Percentiles rank a stretch among this genome's conserved stretches.
Conservation (phyloP, 805 yeast species). For the Candida suzukii region DNA sequence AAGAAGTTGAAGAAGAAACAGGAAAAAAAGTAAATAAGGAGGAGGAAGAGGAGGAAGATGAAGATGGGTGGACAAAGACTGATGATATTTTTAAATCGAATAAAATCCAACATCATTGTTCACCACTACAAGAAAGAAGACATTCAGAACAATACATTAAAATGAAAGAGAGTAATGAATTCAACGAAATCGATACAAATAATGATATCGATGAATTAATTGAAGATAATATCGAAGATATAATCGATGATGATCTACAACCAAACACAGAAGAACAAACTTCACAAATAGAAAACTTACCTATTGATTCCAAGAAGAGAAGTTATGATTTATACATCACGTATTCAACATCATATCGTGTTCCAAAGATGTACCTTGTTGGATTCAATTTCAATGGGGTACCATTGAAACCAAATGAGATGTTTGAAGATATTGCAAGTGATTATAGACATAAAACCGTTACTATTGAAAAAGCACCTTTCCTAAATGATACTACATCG, state of each 20-base stretch:
- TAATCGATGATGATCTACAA: slow-evolving; percentile 1
- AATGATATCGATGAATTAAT: slow-evolving; percentile 33
- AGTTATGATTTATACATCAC: slow-evolving; percentile 86
- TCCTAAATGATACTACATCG: slow-evolving; percentile 62
- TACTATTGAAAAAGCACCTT: slow-evolving; percentile 90
- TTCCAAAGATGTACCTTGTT: slow-evolving; percentile 87
- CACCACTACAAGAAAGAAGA: slow-evolving; percentile 16
- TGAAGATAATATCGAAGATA: slow-evolving; percentile 27
- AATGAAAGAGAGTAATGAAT: slow-evolving; percentile 14
- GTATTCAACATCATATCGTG: slow-evolving; percentile 91
- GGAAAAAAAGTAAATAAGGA: slow-evolving; percentile 2
- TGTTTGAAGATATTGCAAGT: slow-evolving; percentile 90
- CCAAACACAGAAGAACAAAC: no score
- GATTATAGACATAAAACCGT: slow-evolving; percentile 96
- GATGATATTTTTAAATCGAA: slow-evolving; percentile 1
- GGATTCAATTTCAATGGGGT: slow-evolving; percentile 81
- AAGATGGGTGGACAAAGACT: slow-evolving; percentile 56
- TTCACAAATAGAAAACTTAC: background rate
- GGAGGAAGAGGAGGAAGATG: slow-evolving; percentile 24
- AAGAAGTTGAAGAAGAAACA: slow-evolving; percentile 16
- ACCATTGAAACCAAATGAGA: slow-evolving; percentile 79
- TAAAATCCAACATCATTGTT: slow-evolving; percentile 8
- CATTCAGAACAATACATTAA: slow-evolving; percentile 16
- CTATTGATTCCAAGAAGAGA: slow-evolving; percentile 38
- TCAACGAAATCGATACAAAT: slow-evolving; percentile 29